A percentile compares a stretch with the other conserved stretches of the same genome.
These are phyloP conservation scores for Scheffersomyces parashehatae DNA, from an alignment of 1,139 yeast genomes.

Conservation along the genomic window DNA sequence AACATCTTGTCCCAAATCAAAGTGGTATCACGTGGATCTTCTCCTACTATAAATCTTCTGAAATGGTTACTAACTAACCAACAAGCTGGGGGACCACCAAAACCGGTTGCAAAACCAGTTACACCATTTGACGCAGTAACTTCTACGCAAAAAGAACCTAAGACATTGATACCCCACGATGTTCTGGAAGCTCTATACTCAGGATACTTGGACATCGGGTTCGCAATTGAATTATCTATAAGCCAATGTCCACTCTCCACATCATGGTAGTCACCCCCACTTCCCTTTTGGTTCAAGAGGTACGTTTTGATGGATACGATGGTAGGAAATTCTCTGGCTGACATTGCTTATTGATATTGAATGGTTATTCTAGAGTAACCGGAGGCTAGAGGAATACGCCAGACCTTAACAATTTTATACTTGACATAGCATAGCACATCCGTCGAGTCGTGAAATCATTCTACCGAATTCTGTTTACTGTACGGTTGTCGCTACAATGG, in stretches of 20 bases:
- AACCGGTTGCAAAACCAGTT: constrained; percentile 52
- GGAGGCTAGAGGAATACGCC: no score
- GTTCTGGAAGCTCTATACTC: constrained; percentile 45
- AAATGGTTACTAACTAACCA: constrained; percentile 49
- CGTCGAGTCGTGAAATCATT: no score
- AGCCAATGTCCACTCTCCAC: constrained; percentile 51
- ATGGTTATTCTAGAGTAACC: no score
- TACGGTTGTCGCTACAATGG: no score
- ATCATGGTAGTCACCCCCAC: constrained; percentile 52
- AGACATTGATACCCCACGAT: constrained; percentile 51
- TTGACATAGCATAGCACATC: no score
- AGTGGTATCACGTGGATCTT: constrained; percentile 47
- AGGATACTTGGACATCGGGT: constrained; percentile 49
- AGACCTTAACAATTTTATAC: no score
- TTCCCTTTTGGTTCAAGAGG: constrained; percentile 42
- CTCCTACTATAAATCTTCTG: constrained; percentile 43
- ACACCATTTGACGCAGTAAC: constrained; percentile 49
- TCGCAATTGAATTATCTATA: constrained; percentile 43
- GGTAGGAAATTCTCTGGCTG: constrained; percentile 34
- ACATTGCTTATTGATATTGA: not conserved
- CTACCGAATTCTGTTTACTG: no score
- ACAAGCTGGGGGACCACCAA: constrained; percentile 53
- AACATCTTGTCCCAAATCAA: constrained; percentile 49
- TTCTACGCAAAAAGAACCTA: constrained; percentile 52
- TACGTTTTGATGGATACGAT: constrained; percentile 43